Base-by-base conservation (phyloP, 352 stramenopile genomes). In the Globisporangium sylvaticum region DNA sequence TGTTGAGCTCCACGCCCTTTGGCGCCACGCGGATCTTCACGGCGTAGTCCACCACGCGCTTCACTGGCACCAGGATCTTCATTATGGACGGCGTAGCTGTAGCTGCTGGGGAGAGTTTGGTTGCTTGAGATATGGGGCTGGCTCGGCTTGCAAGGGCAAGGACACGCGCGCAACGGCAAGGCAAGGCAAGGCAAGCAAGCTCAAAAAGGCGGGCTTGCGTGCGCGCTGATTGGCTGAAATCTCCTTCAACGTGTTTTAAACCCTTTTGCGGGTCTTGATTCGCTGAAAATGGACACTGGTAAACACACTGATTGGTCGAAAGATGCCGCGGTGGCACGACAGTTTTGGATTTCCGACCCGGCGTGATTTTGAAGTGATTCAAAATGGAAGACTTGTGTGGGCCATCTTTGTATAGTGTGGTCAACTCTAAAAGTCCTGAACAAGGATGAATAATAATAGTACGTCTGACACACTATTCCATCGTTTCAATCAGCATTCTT, bases 31-130 rank as follows among this genome's bases (percentile, higher is more conserved):
- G 94, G 66, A 99, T 97, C 81, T 99, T 99, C 22, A 99, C 97
- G 53, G 97, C 97, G 70, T 99, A 99, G 79, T 99, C 97, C 37
- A 96, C 84, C 34, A 99, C 96, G 68, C 97, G 90, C 85, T 99
- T 99, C 61, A 99, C 92, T 25, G 95, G 95, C 29, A 99, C 97
- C 50, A 99, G 84, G 63, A 99, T 86, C 76, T 95, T 92, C 84
- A 92, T 88, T 8, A 8, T 64, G 9, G 25, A 22, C 10, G 10
- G 10, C 48, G 34, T 42, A 42, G 18, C 31, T 18, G 18, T n/a
- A 6, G 14, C 15, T 62, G 14, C 7, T 34, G 52, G 25, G 20
- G 50, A 39, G n/a, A 50, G 4, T 50, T 48, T 22, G 42, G 42
- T 50, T 50, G 18, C 42, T 50, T 50, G 42, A 22, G 18, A 50